Percentiles rank a stretch among this genome's conserved stretches.
These are phyloP conservation scores for Porcisia hertigi DNA, from an alignment of 208 protist genomes.

Conservation along the genomic window DNA sequence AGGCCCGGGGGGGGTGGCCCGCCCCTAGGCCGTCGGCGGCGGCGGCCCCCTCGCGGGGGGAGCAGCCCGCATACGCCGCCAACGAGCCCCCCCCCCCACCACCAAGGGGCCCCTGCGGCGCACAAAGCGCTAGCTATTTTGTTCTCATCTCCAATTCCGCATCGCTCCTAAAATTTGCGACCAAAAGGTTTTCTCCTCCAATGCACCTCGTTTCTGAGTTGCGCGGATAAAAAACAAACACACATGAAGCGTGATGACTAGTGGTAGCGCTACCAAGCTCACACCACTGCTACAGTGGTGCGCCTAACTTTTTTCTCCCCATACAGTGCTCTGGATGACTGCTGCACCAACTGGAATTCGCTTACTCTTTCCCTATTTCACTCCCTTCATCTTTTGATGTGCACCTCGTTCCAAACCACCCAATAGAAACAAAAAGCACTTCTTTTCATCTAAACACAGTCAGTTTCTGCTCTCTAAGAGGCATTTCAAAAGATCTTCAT, in stretches of 20 bases:
- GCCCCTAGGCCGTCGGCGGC: too few relatives aligned
- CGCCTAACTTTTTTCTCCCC: neutral
- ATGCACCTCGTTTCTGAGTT: neutral
- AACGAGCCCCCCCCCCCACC: too few relatives aligned
- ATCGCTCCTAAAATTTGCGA: too few relatives aligned
- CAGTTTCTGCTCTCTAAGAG: neutral
- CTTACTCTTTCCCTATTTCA: neutral
- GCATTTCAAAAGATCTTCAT: neutral
- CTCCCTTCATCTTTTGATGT: neutral
- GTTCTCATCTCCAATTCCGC: neutral
- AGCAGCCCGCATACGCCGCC: too few relatives aligned
- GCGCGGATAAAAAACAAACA: neutral
- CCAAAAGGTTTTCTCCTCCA: too few relatives aligned
- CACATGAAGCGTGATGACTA: neutral
- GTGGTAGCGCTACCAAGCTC: too few relatives aligned
- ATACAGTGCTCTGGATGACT: too few relatives aligned
- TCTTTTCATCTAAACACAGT: neutral
- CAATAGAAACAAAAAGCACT: neutral
- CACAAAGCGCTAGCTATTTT: too few relatives aligned
- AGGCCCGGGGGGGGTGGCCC: too few relatives aligned
- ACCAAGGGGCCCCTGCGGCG: too few relatives aligned
- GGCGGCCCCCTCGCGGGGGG: too few relatives aligned
- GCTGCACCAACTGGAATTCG: neutral
- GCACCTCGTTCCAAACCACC: neutral
- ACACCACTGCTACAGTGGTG: too few relatives aligned